Evolutionary conservation across 345 rosid genomes (phyloP).

Genomic region (Zanthoxylum bungeanum): DNA sequence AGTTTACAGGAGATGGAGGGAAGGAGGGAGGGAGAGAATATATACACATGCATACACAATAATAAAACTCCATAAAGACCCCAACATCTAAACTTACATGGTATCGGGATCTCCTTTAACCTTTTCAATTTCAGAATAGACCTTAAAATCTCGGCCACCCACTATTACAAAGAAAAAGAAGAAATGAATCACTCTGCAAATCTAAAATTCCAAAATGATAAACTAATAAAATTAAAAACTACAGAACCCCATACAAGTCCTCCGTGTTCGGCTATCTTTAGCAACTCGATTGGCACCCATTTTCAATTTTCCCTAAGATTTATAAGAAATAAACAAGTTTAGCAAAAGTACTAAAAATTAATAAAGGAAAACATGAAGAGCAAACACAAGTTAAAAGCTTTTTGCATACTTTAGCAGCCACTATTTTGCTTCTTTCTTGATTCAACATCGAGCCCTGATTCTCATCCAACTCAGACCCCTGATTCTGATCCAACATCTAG

Average conservation of each 20-base stretch:
- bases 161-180: constrained; percentile 26
- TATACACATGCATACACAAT: background rate
- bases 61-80: background rate
- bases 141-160: constrained; percentile 34
- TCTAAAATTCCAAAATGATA: background rate
- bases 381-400: background rate
- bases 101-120: constrained; percentile 29
- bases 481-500: background rate
- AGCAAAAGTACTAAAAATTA: background rate
- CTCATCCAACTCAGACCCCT: no score
- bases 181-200: background rate
- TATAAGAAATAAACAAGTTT: background rate
- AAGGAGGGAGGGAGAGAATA: background rate
- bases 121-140: constrained; percentile 42
- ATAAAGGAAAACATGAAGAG: background rate
- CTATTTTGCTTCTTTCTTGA: background rate
- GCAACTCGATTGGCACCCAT: constrained; percentile 1
- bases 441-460: background rate
- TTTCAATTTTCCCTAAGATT: constrained; percentile 21
- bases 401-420: background rate
- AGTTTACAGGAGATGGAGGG: background rate
- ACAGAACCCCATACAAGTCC: constrained; percentile 11
- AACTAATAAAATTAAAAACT: background rate
- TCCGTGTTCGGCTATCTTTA: constrained; percentile 13
- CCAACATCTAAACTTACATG: constrained; percentile 39